These are phyloP conservation scores for Pythium vanterpoolii DNA, from an alignment of 352 stramenopile genomes.

Conservation along the genomic window DNA sequence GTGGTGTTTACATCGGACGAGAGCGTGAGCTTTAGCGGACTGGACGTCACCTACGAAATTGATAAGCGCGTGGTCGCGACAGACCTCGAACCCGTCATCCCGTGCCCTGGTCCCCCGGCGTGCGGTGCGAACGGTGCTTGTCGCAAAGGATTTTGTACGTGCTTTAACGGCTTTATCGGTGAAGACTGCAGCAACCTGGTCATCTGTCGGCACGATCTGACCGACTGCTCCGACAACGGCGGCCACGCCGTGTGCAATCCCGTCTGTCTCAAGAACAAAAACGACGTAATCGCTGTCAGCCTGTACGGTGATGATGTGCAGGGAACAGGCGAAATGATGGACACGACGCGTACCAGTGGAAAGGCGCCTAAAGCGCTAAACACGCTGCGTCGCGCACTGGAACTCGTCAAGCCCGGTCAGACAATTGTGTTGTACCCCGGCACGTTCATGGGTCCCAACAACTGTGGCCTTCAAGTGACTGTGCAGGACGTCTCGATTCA, in stretches of 20 bases:
- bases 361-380: constrained; percentile 52
- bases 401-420: constrained; percentile 27
- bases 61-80: constrained; percentile 2
- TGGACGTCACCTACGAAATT: constrained; percentile 43
- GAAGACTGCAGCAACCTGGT: constrained; percentile 63
- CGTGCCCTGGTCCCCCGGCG: constrained; percentile 34
- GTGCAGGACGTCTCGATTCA: constrained; percentile 31
- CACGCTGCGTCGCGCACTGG: constrained; percentile 39
- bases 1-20: constrained; percentile 42
- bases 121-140: constrained; percentile 55
- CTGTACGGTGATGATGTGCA: constrained; percentile 42
- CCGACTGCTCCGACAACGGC: constrained; percentile 21
- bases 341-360: constrained; percentile 32
- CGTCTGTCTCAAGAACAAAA: constrained; percentile 30
- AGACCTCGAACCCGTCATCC: constrained; percentile 14
- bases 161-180: constrained; percentile 53
- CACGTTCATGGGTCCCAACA: constrained; percentile 28
- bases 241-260: constrained; percentile 28
- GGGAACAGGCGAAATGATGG: constrained; percentile 54
- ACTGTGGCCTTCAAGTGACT: constrained; percentile 37
- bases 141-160: constrained; percentile 36
- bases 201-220: constrained; percentile 36
- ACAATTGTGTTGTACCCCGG: constrained; percentile 56
- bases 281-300: constrained; percentile 48
- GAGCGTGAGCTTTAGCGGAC: constrained; percentile 38